phyloP scores from a whole-genome alignment of 306 rosid species.

The Hippophae rhamnoides region DNA sequence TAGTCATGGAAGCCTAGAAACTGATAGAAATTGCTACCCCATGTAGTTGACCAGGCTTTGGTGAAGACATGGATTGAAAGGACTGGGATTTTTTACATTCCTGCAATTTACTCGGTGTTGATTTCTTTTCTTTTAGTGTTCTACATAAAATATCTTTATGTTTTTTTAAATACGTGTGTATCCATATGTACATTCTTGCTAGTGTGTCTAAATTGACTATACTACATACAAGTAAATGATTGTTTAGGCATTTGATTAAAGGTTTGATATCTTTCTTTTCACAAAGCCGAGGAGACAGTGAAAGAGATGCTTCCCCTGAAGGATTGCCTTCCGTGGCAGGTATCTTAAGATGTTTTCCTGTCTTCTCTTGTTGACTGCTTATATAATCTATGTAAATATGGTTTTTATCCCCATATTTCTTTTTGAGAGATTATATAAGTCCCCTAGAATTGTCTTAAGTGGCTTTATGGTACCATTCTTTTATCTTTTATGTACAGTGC shows the following conservation, averaged over 20 bases:
- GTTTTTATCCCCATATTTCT: background rate
- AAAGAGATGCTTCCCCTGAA: conserved; percentile 33
- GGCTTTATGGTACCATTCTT: too few species aligned
- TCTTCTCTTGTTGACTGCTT: conserved; percentile 13
- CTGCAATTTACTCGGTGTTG: too few species aligned
- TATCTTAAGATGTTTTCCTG: conserved; percentile 23
- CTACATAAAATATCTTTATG: too few species aligned
- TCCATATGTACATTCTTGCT: conserved; percentile 9
- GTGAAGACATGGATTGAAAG: too few species aligned
- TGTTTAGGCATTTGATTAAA: conserved; percentile 12
- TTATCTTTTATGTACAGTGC: too few species aligned
- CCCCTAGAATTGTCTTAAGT: background rate
- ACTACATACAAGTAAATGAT: background rate
- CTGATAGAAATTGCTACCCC: too few species aligned
- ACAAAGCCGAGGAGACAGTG: conserved; percentile 57
- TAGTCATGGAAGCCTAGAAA: too few species aligned
- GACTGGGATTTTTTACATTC: too few species aligned
- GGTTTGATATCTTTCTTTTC: conserved; percentile 26
- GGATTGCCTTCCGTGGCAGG: conserved; percentile 64
- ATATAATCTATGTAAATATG: background rate
- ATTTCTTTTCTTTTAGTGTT: too few species aligned
- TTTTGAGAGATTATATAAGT: background rate
- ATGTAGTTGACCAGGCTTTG: too few species aligned
- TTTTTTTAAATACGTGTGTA: too few species aligned
- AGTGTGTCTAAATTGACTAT: background rate